Percentiles rank a stretch among this genome's conserved stretches.
phyloP scores from a whole-genome alignment of 2,329 filamentous ascomycete species.

The Madurella mycetomatis region DNA sequence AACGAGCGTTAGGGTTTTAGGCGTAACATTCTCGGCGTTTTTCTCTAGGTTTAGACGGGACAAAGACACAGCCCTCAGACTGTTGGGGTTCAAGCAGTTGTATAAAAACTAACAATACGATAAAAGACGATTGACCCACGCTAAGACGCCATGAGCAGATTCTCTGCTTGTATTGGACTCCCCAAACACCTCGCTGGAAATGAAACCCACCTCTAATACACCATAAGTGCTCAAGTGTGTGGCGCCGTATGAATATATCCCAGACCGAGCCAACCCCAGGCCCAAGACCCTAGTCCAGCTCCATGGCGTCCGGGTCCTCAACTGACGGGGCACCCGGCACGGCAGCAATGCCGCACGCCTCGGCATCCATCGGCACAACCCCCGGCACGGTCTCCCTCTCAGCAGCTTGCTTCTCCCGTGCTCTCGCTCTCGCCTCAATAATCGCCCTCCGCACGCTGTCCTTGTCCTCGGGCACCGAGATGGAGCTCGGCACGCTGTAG shows the following conservation, averaged over 20 bases:
- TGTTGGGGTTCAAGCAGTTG: neutral
- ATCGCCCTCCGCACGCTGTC: slow-evolving; percentile 80
- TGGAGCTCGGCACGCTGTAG: slow-evolving; percentile 72
- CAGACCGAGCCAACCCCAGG: neutral
- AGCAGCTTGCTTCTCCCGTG: slow-evolving; percentile 53
- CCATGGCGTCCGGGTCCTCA: slow-evolving; percentile 25
- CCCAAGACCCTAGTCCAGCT: slow-evolving; percentile 24
- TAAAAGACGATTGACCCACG: neutral
- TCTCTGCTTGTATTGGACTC: neutral
- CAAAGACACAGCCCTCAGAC: neutral
- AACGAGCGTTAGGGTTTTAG: neutral
- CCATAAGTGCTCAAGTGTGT: neutral
- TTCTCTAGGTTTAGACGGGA: neutral
- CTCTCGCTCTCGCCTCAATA: slow-evolving; percentile 68
- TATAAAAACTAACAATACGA: slow-evolving; percentile 4
- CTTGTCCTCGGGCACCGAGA: slow-evolving; percentile 69
- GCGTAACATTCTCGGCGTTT: neutral
- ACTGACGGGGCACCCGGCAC: neutral
- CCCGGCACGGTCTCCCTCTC: slow-evolving; percentile 31
- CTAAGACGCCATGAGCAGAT: neutral
- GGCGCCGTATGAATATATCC: neutral
- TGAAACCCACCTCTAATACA: slow-evolving; percentile 1
- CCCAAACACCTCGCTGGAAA: slow-evolving; percentile 12
- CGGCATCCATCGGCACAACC: slow-evolving; percentile 8
- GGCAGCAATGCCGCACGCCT: neutral